Conservation (phyloP, 768 basidiomycete genomes). For the Suillus fuscotomentosus region DNA sequence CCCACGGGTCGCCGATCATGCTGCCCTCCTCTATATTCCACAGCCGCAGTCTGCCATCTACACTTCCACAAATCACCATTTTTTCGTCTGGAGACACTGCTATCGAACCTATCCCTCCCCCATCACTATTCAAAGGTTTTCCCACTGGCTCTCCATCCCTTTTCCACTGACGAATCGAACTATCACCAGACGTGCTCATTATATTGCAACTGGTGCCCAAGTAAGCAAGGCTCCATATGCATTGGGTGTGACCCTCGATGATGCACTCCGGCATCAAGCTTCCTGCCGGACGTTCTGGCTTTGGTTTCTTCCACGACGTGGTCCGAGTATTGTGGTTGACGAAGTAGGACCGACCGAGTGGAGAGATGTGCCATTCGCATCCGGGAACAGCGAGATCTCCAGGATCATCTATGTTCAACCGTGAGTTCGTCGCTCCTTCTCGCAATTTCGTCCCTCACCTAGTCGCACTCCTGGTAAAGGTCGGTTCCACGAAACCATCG, state of each 20-base stretch:
- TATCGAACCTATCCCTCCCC: background rate
- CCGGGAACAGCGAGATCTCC: background rate
- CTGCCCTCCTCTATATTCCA: background rate
- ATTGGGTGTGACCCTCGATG: background rate
- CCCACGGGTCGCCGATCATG: background rate
- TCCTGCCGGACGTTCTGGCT: background rate
- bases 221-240: background rate
- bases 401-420: background rate
- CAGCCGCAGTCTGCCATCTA: background rate
- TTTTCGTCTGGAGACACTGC: background rate
- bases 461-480: background rate
- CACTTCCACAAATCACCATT: background rate
- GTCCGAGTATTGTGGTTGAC: background rate
- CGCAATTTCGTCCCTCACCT: background rate
- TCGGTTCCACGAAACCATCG: background rate
- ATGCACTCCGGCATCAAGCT: background rate
- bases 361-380: background rate
- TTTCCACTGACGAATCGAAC: background rate
- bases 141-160: background rate
- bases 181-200: background rate
- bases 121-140: background rate
- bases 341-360: background rate
- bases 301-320: background rate
- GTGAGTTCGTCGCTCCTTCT: background rate
- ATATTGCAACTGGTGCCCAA: background rate